Conservation (phyloP, 2,329 filamentous ascomycete genomes). For the Lasiodiplodia sp. region DNA sequence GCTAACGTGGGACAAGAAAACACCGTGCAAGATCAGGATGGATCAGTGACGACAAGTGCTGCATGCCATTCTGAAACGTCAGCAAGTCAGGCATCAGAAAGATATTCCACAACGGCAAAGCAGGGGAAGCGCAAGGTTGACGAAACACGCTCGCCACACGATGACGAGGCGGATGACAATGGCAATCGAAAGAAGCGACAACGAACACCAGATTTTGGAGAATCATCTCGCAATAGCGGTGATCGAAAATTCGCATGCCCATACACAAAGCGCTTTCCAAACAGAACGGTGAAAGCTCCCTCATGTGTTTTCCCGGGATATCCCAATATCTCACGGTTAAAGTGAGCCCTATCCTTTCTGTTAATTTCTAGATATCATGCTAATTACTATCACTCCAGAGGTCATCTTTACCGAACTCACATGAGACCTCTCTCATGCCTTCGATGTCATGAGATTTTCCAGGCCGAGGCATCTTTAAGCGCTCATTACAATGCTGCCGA, state of each 20-base stretch:
- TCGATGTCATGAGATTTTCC: slow-evolving; percentile 1
- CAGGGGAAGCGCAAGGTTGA: neutral
- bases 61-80: neutral
- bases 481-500: neutral
- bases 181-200: neutral
- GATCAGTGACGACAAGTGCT: no score
- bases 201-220: neutral
- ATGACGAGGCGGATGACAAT: neutral
- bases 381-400: neutral
- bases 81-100: neutral
- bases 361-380: neutral
- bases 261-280: neutral
- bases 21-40: neutral
- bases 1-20: neutral
- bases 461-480: neutral
- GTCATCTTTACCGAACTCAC: slow-evolving; percentile 3
- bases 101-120: no score
- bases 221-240: neutral
- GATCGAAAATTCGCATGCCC: slow-evolving; percentile 1
- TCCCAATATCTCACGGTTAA: neutral
- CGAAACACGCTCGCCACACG: neutral
- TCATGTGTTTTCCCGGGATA: neutral
- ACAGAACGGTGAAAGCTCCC: neutral
- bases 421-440: neutral
- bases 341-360: neutral